phyloP scores from a whole-genome alignment of 306 rosid species.

The Dryas alaskensis region DNA sequence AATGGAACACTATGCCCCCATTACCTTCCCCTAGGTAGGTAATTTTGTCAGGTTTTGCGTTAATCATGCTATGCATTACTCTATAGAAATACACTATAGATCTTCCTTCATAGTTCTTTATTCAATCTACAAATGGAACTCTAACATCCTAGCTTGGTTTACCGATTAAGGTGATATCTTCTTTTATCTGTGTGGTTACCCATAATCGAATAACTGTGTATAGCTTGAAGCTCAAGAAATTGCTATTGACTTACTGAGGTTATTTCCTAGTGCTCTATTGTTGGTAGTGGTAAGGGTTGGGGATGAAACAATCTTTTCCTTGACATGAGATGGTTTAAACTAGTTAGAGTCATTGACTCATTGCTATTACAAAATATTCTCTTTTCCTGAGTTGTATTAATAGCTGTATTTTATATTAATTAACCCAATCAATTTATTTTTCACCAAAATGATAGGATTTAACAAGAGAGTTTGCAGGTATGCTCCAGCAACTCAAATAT shows the following conservation, averaged over 20 bases:
- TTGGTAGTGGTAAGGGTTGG: not conserved
- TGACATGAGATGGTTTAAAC: not conserved
- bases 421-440: not conserved
- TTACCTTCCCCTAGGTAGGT: slow-evolving; percentile 73
- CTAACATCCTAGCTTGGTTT: too few species aligned
- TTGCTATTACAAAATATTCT: not conserved
- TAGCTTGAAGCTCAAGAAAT: not conserved
- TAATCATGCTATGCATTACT: not conserved
- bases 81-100: slow-evolving; percentile 12
- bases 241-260: not conserved
- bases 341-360: not conserved
- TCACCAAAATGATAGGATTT: not conserved
- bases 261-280: not conserved
- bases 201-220: not conserved
- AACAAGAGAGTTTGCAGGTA: slow-evolving; percentile 45
- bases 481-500: slow-evolving; percentile 87
- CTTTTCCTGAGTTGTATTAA: not conserved
- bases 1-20: slow-evolving; percentile 65
- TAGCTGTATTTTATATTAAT: not conserved
- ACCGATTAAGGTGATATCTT: not conserved
- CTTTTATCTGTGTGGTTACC: not conserved
- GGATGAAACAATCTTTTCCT: not conserved
- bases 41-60: slow-evolving; percentile 9
- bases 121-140: not conserved
- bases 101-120: not conserved